Base-by-base conservation (phyloP, 2,329 filamentous ascomycete genomes). In the Emergomyces africanus region DNA sequence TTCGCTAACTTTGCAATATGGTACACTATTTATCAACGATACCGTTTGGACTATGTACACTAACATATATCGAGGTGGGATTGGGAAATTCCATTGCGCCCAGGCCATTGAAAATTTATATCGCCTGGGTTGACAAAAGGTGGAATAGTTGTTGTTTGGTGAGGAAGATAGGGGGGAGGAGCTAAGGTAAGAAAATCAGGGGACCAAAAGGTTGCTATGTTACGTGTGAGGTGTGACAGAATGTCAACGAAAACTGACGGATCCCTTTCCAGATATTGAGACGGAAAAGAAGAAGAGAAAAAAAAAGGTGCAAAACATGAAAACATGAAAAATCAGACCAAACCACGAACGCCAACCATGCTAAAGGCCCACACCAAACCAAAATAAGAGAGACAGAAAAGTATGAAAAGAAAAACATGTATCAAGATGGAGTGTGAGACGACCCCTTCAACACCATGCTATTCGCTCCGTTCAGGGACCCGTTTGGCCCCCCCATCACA, bases 331-430 rank as follows among this genome's bases (percentile, higher is more conserved):
- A 61, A 62, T 55, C 59, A 66, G 66, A 59, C 63, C 61, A 58
- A 60, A 61, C 28, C 39, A 53, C 59, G 60, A 51, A 71, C 70
- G 67, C 71, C 69, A 65, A 66, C 67, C 66, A 70, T 71, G 69
- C 69, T 64, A 63, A 54, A 60, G 59, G 44, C 37, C 53, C n/a
- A 30, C 37, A 44, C 10, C 33, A 60, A 53, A 25, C 25, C 14
- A 23, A 51, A 60, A 58, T 61, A 64, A 35, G n/a, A 30, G 18
- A 12, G 2, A n/a, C 6, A 30, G 30, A 30, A 30, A 30, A 30
- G 30, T 6, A n/a, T n/a, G n/a, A n/a, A n/a, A n/a, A 30, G 20
- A 15, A 33, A 25, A 61, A 63, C 57, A 63, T 56, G 58, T 61
- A 63, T 57, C 57, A 62, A 61, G 61, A 62, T 62, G 72, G 66